These are phyloP conservation scores for Laburnicola sp. DNA, from an alignment of 2,329 filamentous ascomycete species.

Conservation along the genomic window DNA sequence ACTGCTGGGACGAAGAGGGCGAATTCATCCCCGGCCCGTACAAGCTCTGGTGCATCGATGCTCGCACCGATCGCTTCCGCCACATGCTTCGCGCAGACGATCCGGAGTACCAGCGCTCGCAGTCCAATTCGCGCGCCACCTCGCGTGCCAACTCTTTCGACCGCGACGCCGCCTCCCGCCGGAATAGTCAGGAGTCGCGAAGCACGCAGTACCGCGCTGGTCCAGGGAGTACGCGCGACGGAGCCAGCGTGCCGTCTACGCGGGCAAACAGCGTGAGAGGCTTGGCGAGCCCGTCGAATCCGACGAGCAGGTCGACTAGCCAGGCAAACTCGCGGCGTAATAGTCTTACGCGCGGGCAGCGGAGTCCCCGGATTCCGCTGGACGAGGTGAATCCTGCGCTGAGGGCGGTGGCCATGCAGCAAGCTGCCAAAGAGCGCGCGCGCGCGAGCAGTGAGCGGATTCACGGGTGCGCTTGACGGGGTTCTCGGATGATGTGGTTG, in stretches of 20 bases:
- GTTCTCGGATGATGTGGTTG: too few species aligned
- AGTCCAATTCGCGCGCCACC: conserved; percentile 16
- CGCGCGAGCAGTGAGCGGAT: background rate
- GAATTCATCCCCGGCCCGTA: conserved; percentile 57
- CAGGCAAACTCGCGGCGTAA: conserved; percentile 30
- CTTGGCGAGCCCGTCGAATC: conserved; percentile 19
- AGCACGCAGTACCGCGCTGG: conserved; percentile 32
- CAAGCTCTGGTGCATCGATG: conserved; percentile 53
- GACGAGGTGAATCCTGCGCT: conserved; percentile 34
- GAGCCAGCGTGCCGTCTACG: conserved; percentile 30
- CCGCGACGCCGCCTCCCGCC: conserved; percentile 14
- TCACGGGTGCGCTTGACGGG: background rate
- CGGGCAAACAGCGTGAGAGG: conserved; percentile 35
- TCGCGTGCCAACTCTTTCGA: conserved; percentile 30
- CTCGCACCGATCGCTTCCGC: conserved; percentile 43
- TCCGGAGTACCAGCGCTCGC: conserved; percentile 34
- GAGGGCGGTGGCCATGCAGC: conserved; percentile 32
- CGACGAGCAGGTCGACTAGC: conserved; percentile 25
- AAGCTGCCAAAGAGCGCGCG: conserved; percentile 20
- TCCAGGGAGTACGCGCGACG: conserved; percentile 30
- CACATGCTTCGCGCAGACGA: conserved; percentile 47
- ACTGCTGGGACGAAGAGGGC: conserved; percentile 54
- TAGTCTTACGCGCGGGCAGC: conserved; percentile 27
- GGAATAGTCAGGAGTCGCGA: conserved; percentile 35
- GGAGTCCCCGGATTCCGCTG: conserved; percentile 35